Evolutionary conservation across 768 basidiomycete species (phyloP).

Genomic region (Boletus pseudopeckii): DNA sequence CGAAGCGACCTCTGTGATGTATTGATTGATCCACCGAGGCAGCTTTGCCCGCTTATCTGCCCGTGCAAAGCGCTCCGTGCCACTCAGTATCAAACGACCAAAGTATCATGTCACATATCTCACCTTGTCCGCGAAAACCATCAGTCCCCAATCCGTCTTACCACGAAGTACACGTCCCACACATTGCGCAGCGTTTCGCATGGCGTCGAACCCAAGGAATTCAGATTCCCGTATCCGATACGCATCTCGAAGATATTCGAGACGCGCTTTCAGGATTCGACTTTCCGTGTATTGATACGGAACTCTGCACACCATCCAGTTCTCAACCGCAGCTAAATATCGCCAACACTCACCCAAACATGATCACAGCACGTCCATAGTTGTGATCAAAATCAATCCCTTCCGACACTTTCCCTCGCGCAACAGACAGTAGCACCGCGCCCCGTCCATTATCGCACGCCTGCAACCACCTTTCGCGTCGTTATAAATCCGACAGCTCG

Average conservation of each 20-base stretch:
- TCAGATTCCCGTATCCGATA: conserved; percentile 98
- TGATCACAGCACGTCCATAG: conserved; percentile 97
- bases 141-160: conserved; percentile 99
- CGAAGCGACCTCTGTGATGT: conserved; percentile 96
- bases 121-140: conserved; percentile 99
- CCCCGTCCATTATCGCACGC: conserved; percentile 99
- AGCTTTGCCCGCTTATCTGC: conserved; percentile 93
- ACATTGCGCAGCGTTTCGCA: conserved; percentile 99
- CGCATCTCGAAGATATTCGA: conserved; percentile 97
- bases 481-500: not conserved
- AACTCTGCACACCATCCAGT: conserved; percentile 47
- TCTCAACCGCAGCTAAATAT: not conserved
- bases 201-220: conserved; percentile 98
- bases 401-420: conserved; percentile 98
- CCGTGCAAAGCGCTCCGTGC: conserved; percentile 78
- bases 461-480: conserved; percentile 36
- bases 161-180: conserved; percentile 96
- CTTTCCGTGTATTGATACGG: conserved; percentile 99
- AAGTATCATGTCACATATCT: conserved; percentile 1
- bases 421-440: conserved; percentile 93
- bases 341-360: conserved; percentile 79
- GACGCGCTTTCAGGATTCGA: conserved; percentile 91
- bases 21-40: conserved; percentile 98
- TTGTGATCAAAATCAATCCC: conserved; percentile 99
- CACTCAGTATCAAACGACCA: not conserved